These are phyloP conservation scores for Williopsis jadinii DNA, from an alignment of 1,139 yeast genomes.

Conservation along the genomic window DNA sequence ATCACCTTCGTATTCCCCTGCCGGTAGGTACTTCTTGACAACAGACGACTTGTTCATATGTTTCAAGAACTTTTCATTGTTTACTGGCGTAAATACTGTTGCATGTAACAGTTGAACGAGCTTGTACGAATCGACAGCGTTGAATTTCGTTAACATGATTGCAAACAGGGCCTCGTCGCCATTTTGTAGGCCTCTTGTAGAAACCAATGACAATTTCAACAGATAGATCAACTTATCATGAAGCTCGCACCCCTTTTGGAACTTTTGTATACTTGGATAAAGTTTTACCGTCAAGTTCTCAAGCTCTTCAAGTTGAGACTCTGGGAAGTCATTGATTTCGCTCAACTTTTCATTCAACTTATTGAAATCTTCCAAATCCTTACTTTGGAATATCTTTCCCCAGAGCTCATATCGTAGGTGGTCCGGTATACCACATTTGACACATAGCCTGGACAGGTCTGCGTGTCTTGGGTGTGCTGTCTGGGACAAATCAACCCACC, in stretches of 20 bases:
- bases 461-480: conserved; percentile 29
- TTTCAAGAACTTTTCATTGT: conserved; percentile 23
- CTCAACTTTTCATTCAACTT: conserved; percentile 19
- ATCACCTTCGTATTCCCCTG: conserved; percentile 26
- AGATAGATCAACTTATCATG: conserved; percentile 21
- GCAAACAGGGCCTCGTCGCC: conserved; percentile 21
- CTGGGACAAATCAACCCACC: conserved; percentile 35
- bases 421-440: conserved; percentile 32
- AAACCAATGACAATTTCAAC: conserved; percentile 21
- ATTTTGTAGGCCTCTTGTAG: conserved; percentile 17
- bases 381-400: conserved; percentile 23
- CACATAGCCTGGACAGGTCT: conserved; percentile 33
- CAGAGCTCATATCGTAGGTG: conserved; percentile 29
- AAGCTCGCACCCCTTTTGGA: conserved; percentile 14
- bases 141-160: conserved; percentile 18
- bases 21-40: conserved; percentile 18
- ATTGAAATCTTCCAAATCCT: conserved; percentile 20
- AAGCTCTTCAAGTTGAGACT: conserved; percentile 20
- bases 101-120: conserved; percentile 24
- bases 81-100: conserved; percentile 22
- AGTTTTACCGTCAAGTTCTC: conserved; percentile 21
- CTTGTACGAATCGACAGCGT: conserved; percentile 16
- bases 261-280: conserved; percentile 20
- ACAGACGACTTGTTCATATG: conserved; percentile 17
- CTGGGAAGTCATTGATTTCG: conserved; percentile 13